phyloP scores from a whole-genome alignment of 306 rosid genomes.

The Echinosophora koreensis region DNA sequence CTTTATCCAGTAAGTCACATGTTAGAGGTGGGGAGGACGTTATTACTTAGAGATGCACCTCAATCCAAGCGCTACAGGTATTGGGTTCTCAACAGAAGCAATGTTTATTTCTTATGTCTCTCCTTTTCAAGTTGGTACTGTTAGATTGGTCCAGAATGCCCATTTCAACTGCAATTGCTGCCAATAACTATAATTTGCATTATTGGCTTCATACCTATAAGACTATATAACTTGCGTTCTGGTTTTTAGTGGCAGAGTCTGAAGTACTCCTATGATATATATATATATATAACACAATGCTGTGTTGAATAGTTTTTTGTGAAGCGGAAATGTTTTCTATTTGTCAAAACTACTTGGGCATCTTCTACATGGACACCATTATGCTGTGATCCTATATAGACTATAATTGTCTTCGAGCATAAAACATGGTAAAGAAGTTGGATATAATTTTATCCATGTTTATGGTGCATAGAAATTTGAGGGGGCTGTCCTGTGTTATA shows the following conservation, averaged over 20 bases:
- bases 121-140: slow-evolving; percentile 9
- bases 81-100: not conserved
- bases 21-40: slow-evolving; percentile 72
- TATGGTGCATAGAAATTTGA: slow-evolving; percentile 12
- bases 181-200: not conserved
- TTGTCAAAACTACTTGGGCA: slow-evolving; percentile 8
- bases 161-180: not conserved
- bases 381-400: slow-evolving; percentile 9
- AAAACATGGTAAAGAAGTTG: not conserved
- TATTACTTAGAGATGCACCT: slow-evolving; percentile 73
- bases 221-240: not conserved
- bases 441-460: no score
- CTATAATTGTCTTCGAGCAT: not conserved
- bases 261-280: not conserved
- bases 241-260: not conserved
- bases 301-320: slow-evolving; percentile 7
- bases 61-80: slow-evolving; percentile 67
- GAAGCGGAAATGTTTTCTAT: not conserved
- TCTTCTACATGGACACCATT: not conserved
- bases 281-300: not conserved
- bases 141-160: slow-evolving; percentile 16
- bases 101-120: not conserved
- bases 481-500: not conserved
- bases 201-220: not conserved
- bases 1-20: slow-evolving; percentile 71